Evolutionary conservation across 2,329 filamentous ascomycete genomes (phyloP).

Genomic region (Herpotrichia juniperi): DNA sequence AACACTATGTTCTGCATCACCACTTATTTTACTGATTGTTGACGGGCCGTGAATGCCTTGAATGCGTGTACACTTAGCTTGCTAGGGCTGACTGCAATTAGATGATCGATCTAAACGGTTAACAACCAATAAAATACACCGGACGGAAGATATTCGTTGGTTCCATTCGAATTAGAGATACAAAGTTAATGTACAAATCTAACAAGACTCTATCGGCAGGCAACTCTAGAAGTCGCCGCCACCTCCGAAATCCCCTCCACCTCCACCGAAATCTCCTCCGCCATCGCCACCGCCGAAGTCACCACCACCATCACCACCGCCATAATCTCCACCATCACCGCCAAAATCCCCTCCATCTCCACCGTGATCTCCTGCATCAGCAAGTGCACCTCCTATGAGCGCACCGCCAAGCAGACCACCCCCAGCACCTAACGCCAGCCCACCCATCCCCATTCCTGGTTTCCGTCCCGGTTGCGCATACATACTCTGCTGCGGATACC

Average conservation of each 20-base stretch:
- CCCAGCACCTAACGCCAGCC: constrained; percentile 79
- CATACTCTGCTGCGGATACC: constrained; percentile 47
- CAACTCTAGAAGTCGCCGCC: background rate
- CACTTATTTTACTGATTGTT: no score
- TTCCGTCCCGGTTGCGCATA: constrained; percentile 48
- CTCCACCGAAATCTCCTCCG: constrained; percentile 1
- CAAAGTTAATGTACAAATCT: background rate
- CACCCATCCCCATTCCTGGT: constrained; percentile 70
- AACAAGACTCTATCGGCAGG: background rate
- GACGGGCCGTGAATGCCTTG: no score
- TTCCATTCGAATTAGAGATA: background rate
- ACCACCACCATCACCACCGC: constrained; percentile 29
- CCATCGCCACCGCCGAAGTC: constrained; percentile 33
- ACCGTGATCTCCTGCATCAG: constrained; percentile 35
- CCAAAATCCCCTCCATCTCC: constrained; percentile 23
- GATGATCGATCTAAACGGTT: no score
- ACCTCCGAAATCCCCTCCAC: constrained; percentile 5
- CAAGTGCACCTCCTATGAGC: constrained; percentile 71
- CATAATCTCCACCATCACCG: constrained; percentile 26
- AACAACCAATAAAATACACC: no score
- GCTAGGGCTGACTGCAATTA: no score
- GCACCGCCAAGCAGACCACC: constrained; percentile 82
- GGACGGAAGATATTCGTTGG: background rate
- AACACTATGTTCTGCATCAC: no score
- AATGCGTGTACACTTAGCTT: no score